phyloP scores from a whole-genome alignment of 306 rosid species.

The Potentilla sterilis region DNA sequence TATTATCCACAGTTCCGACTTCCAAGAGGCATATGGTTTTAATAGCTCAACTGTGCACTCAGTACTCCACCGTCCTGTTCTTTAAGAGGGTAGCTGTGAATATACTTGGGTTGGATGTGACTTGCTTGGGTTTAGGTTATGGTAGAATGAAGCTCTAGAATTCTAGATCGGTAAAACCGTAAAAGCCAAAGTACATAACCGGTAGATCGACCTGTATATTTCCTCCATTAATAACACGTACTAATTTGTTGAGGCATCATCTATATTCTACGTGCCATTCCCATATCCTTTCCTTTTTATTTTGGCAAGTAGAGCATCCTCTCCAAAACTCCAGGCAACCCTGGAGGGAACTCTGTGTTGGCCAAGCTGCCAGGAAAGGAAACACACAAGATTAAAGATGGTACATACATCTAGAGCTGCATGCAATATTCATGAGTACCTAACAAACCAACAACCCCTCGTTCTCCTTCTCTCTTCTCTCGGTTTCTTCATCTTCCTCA shows the following conservation, averaged over 20 bases:
- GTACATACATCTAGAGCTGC: not conserved
- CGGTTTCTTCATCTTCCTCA: constrained; percentile 46
- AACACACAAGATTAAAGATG: not conserved
- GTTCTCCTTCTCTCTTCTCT: constrained; percentile 31
- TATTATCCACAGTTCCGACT: not conserved
- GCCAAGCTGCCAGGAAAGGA: not conserved
- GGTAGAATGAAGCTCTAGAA: not conserved
- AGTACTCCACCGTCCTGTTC: not conserved
- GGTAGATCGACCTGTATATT: not conserved
- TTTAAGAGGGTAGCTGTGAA: not conserved
- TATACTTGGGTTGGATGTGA: not conserved
- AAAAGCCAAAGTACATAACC: not conserved
- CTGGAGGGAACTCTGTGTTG: not conserved
- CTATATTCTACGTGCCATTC: not conserved
- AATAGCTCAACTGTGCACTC: not conserved
- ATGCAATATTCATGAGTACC: not conserved
- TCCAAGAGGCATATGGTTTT: not conserved
- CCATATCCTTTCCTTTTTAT: not conserved
- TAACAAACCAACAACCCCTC: constrained; percentile 20
- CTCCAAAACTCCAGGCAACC: not conserved
- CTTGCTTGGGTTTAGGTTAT: not conserved
- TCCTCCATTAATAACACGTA: not conserved
- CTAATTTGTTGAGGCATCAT: not conserved
- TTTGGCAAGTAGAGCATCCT: not conserved
- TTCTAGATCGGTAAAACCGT: not conserved